A percentile compares a stretch with the other conserved stretches of the same genome.
Evolutionary conservation across 108 stramenopile species (phyloP).

Genomic region (Mediolabrus comicus): DNA sequence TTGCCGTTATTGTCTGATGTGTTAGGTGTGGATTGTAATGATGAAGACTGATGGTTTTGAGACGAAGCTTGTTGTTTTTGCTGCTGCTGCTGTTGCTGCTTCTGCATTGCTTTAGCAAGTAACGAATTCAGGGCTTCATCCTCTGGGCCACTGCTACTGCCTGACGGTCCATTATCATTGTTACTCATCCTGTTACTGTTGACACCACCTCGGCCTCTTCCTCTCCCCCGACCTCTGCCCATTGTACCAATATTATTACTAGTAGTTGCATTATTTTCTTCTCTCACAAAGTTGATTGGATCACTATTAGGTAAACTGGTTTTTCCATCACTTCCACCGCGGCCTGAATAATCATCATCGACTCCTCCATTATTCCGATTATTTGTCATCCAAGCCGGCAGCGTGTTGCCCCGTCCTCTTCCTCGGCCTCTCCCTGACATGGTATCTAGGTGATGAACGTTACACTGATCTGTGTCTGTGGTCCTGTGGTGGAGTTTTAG

Average conservation of each 20-base stretch:
- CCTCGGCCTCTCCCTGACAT: conserved; percentile 43
- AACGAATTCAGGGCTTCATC: conserved; percentile 34
- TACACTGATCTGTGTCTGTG: too few species aligned
- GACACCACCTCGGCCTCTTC: conserved; percentile 13
- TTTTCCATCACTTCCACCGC: conserved; percentile 9
- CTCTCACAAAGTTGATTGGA: conserved; percentile 15
- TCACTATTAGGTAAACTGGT: background rate
- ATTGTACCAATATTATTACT: background rate
- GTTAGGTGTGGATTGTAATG: background rate
- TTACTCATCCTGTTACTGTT: conserved; percentile 26
- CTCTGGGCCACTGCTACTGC: background rate
- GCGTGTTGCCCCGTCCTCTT: conserved; percentile 58
- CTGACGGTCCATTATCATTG: background rate
- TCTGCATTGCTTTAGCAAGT: conserved; percentile 37
- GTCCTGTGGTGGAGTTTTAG: too few species aligned
- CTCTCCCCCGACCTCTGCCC: conserved; percentile 16
- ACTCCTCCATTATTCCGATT: background rate
- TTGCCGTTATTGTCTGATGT: background rate
- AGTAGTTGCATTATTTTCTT: background rate
- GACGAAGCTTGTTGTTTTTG: background rate
- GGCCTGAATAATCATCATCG: background rate
- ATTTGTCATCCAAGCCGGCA: conserved; percentile 75
- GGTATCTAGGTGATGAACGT: too few species aligned
- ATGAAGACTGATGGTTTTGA: background rate
- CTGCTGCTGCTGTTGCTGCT: conserved; percentile 15